A percentile compares a stretch with the other conserved stretches of the same genome.
phyloP scores from a whole-genome alignment of 306 rosid genomes.

The Carpinus viminea region DNA sequence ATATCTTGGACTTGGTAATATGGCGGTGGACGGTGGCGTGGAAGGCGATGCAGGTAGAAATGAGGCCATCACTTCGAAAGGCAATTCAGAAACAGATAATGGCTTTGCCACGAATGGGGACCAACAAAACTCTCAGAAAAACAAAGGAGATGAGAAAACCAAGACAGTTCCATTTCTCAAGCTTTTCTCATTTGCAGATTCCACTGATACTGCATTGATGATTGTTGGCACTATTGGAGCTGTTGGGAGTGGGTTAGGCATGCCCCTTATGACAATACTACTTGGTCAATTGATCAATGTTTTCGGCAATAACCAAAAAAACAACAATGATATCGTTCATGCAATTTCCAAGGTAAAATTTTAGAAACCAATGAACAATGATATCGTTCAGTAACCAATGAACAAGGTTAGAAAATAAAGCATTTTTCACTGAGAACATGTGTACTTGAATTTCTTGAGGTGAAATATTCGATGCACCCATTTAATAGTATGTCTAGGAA shows the following conservation, averaged over 20 bases:
- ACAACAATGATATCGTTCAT: background rate
- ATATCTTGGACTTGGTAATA: constrained; percentile 9
- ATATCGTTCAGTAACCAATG: too few species aligned
- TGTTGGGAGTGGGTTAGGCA: constrained; percentile 36
- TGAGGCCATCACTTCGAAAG: background rate
- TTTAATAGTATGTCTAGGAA: too few species aligned
- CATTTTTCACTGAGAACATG: too few species aligned
- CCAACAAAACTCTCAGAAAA: background rate
- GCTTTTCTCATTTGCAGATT: constrained; percentile 1
- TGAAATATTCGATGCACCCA: too few species aligned
- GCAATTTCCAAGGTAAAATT: background rate
- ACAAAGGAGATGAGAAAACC: background rate
- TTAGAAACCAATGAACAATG: too few species aligned
- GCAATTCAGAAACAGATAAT: background rate
- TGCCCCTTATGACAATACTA: constrained; percentile 39
- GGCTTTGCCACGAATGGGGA: background rate
- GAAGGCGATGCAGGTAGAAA: background rate
- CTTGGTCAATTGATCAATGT: constrained; percentile 31
- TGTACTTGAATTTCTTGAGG: too few species aligned
- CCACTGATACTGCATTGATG: constrained; percentile 25
- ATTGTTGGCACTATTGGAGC: constrained; percentile 39
- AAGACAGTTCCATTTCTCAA: background rate
- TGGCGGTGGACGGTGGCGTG: constrained; percentile 19
- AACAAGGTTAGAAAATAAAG: too few species aligned
- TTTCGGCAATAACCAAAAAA: constrained; percentile 30